Evolutionary conservation across 306 rosid genomes (phyloP), one percentile per base, ranked within the genome.

Genomic region (Quillaja saponaria): DNA sequence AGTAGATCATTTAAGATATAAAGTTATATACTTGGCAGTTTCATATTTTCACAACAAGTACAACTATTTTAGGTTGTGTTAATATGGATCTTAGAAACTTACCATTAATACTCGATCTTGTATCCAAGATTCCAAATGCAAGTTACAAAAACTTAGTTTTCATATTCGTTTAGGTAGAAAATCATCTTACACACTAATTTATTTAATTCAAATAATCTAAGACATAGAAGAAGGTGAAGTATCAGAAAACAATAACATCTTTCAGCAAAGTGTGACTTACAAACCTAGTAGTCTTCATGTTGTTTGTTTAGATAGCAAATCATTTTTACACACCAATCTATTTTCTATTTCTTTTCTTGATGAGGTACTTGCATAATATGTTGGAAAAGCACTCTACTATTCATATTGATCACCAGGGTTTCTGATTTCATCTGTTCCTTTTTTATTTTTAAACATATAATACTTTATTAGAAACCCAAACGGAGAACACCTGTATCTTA

Each of bases 401-500:
- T 49, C 25, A 35, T 25, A 14, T 58, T 46, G 21, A 33, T 55
- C 31, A 25, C 4, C 4, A 25, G 4, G 2, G 31, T 47, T 55
- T 71, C 38, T 69, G 15, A 28, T 70, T 66, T 16, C 25, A 56
- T 40, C 63, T 55, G 31, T 63, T 52, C 18, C 18, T 68, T 61
- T 72, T 64, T 78, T 58, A 50, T 39, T 55, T 35, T 53, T 69
- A 53, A 52, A 50, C 59, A n/a, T 75, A 38, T 66, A 47, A 45
- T 72, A 54, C 50, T 57, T 79, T 62, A 64, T 74, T 76, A 94
- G 99, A 94, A 85, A 89, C 90, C 89, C 17, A 94, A 89, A 66
- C 79, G 99, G 58, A 86, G 97, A 78, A 61, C 86, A 46, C 45
- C 90, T 12, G 82, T 75, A 49, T 76, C 95, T 41, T 87, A 76